Evolutionary conservation across 1,139 yeast genomes (phyloP), one percentile per base, ranked within the genome.

Genomic region (Eremothecium gossypii): DNA sequence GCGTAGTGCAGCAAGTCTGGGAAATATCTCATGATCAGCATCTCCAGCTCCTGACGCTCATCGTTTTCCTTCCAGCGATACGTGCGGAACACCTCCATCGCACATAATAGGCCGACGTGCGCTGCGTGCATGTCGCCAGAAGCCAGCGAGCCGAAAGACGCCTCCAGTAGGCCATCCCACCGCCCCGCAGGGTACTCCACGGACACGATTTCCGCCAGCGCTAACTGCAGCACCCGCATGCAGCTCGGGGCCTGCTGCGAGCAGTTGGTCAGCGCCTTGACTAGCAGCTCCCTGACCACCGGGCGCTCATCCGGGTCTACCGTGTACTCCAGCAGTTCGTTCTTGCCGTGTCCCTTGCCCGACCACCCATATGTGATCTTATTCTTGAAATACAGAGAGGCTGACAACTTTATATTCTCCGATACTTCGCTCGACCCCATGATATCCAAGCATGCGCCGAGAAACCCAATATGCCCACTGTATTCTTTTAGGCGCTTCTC

Each of bases 381-480:
- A 60, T 91, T 91, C 60, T 91, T 91, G 65, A 91, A 77, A 61
- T 79, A 89, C 27, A 91, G 81, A 0, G 95, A 94, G 12, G 95
- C 84, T 9, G 95, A 91, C 41, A 79, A 73, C 50, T 80, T 77
- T 37, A 84, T 74, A 28, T 72, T 73, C 1, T 72, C 68, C 14
- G 76, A 69, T 4, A 78, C 78, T 9, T 71, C 73, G 11, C 65
- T 66, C 33, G 73, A 71, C n/a, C 71, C 57, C 33, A 85, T 73
- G 43, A 91, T 79, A 55, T 85, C 91, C 38, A 91, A 66, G 60
- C 96, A 84, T 1, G 89, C 91, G 8, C 82, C 83, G 38, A 87
- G 67, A 56, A 91, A 91, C 2, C 95, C 96, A 1, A 85, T 59
- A 1, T 71, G 60, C 31, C 56, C 55, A 39, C 79, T 76, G 12